A percentile compares a stretch with the other conserved stretches of the same genome.
phyloP scores from a whole-genome alignment of 371 early-diverging fungal genomes.

The Mucor velutinosus region DNA sequence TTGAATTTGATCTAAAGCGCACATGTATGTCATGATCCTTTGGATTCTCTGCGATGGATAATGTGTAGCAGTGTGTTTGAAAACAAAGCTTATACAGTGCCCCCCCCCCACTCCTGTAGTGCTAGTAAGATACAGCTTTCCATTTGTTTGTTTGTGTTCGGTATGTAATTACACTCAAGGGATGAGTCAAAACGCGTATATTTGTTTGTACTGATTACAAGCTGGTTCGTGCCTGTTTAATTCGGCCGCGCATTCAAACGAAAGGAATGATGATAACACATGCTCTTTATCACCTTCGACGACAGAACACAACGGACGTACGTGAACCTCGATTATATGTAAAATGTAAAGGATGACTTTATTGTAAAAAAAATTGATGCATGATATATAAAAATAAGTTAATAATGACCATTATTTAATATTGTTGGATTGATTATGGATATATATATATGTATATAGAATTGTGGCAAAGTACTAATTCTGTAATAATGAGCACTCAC shows the following conservation, averaged over 20 bases:
- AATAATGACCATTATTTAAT: not conserved
- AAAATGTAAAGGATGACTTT: not conserved
- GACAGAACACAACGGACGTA: not conserved
- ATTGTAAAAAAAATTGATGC: not conserved
- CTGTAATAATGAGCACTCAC: not conserved
- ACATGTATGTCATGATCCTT: not conserved
- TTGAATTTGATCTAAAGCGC: not conserved
- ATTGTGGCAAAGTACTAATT: not conserved
- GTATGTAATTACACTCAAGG: not conserved
- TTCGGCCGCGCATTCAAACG: not conserved
- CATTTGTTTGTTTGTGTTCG: not conserved
- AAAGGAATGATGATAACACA: not conserved
- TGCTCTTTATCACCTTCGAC: not conserved
- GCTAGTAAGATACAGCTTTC: not conserved
- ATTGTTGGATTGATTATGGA: not conserved
- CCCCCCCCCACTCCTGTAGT: not conserved
- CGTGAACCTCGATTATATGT: not conserved
- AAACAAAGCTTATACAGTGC: not conserved
- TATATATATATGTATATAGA: not conserved
- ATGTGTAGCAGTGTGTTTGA: not conserved
- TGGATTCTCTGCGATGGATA: not conserved
- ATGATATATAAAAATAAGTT: not conserved
- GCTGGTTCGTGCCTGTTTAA: not conserved
- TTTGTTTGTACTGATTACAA: not conserved
- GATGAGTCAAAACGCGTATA: not conserved